Evolutionary conservation across 148 eudicot genomes (phyloP).

Genomic region (Chenopodium formosanum): DNA sequence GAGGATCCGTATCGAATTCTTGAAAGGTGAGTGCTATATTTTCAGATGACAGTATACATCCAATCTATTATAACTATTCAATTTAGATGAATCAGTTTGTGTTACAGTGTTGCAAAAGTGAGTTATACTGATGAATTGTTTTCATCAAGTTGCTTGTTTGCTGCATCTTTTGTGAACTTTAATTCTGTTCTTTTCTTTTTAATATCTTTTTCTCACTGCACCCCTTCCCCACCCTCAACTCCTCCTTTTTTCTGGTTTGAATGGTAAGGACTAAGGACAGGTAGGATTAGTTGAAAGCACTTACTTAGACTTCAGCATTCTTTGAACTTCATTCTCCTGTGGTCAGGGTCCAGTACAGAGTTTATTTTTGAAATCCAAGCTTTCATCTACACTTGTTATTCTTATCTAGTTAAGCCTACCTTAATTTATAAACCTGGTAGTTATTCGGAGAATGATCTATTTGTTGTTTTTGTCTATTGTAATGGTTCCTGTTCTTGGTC

Average conservation of each 20-base stretch:
- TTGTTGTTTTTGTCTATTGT: neutral
- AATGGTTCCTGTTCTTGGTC: neutral
- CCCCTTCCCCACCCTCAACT: neutral
- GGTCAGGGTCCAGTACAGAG: neutral
- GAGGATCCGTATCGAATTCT: slow-evolving; percentile 97
- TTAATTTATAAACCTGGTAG: neutral
- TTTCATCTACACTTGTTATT: neutral
- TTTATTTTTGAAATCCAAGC: no score
- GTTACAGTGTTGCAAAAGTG: neutral
- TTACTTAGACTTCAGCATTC: neutral
- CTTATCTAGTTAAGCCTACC: neutral
- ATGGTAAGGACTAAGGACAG: no score
- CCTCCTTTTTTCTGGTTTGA: neutral
- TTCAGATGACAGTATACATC: neutral
- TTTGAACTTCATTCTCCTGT: neutral
- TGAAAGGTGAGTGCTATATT: slow-evolving; percentile 59
- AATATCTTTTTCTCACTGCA: neutral
- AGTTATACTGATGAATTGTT: neutral
- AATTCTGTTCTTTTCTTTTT: neutral
- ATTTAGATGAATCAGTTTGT: neutral
- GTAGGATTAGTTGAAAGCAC: neutral
- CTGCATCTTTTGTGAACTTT: neutral
- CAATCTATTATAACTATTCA: neutral
- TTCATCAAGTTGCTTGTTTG: neutral
- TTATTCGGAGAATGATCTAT: neutral